Evolutionary conservation across 1,284 basidiomycete genomes (phyloP).

Genomic region (Trichosporon asahii): DNA sequence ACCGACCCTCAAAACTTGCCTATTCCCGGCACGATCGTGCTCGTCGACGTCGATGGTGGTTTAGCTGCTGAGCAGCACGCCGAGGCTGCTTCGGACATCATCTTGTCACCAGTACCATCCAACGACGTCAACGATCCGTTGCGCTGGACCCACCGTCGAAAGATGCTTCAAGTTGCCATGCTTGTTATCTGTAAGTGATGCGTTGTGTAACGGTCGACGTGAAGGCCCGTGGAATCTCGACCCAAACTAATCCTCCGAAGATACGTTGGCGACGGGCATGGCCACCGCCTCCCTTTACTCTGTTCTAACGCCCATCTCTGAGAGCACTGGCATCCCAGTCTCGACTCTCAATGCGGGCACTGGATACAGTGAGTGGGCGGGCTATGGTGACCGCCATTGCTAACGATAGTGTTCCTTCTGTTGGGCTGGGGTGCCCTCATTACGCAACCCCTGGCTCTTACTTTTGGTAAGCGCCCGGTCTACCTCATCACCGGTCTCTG

Average conservation of each 20-base stretch:
- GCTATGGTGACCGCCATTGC: background rate
- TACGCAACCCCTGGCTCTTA: conserved; percentile 29
- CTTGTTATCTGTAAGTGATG: conserved; percentile 23
- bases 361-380: conserved; percentile 23
- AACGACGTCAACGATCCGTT: conserved; percentile 31
- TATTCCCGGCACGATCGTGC: conserved; percentile 27
- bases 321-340: conserved; percentile 25
- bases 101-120: conserved; percentile 26
- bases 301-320: conserved; percentile 26
- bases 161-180: conserved; percentile 23
- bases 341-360: conserved; percentile 28
- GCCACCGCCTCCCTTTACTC: conserved; percentile 25
- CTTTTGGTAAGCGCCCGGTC: conserved; percentile 30
- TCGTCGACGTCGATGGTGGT: conserved; percentile 20
- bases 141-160: conserved; percentile 25
- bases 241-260: conserved; percentile 5
- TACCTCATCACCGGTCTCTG: conserved; percentile 23
- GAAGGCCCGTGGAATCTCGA: background rate
- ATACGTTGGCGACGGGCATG: conserved; percentile 20
- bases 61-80: conserved; percentile 4
- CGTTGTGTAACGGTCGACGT: background rate
- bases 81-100: conserved; percentile 16
- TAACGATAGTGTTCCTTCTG: conserved; percentile 25
- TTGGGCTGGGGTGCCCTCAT: conserved; percentile 34
- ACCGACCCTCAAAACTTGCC: conserved; percentile 14